Evolutionary conservation across 495 filamentous ascomycete genomes (phyloP), one percentile per base, ranked within the genome.

Genomic region (Penicillium lividum): DNA sequence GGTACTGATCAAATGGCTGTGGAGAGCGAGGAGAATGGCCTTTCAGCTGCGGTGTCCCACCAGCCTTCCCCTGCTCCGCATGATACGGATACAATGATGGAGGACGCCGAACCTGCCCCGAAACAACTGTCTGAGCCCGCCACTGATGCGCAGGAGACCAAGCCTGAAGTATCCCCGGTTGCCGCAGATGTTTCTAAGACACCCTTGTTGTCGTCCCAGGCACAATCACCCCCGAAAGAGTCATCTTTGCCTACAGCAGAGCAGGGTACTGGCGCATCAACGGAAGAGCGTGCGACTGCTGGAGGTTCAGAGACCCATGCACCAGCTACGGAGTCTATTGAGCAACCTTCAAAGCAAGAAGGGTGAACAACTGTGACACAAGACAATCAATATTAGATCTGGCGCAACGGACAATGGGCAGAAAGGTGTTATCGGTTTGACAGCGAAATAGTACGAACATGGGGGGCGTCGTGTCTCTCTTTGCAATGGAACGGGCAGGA

Each of bases 31-130:
- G 80, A 79, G 15, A 71, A 64, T 13, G 69, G 61, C 22, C 57
- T 57, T 18, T 71, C 77, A n/a, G 68, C 72, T 27, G 65, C 74
- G 8, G 68, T 70, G 16, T 78, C 80, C 18, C 73, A 67, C 10
- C 75, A 73, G 5, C 68, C 70, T 5, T 78, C 76, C 29, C 76
- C 80, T 28, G 77, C 78, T 29, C 79, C 82, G 27, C 79, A 84
- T 36, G 83, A 83, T 27, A 83, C 86, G 55, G 87, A 89, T 63
- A 77, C 83, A 4, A 70, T 84, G 10, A 87, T 89, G 78, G 88
- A 87, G 59, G 86, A 88, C 61, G 84, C 75, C 3, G 64, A 65
- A 5, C 53, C 68, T 5, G 60, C 61, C 18, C 61, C 63, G 18
- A 70, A 67, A 5, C 70, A 70, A 18, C 48, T 60, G 34, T 18